Conservation (phyloP, 2,329 filamentous ascomycete species). For the Xylariaceae sp. region DNA sequence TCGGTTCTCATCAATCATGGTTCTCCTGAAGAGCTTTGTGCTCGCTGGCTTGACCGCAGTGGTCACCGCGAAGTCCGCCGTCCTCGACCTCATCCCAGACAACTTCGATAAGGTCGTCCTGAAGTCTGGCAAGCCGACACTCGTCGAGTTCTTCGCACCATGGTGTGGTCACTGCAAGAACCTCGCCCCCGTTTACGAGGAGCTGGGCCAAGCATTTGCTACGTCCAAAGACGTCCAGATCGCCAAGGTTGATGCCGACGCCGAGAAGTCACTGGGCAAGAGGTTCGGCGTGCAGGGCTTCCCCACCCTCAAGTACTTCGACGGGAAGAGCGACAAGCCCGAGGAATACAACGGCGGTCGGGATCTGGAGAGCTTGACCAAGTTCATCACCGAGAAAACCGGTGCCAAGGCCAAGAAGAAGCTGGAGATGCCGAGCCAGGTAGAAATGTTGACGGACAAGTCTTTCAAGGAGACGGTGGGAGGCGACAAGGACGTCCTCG, state of each 20-base stretch:
- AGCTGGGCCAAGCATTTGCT: constrained; percentile 70
- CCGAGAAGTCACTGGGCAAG: constrained; percentile 76
- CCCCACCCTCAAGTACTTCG: constrained; percentile 95
- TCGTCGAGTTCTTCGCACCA: constrained; percentile 96
- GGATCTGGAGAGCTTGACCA: constrained; percentile 75
- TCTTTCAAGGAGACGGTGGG: constrained; percentile 74
- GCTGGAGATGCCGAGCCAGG: constrained; percentile 62
- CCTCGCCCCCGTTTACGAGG: constrained; percentile 89
- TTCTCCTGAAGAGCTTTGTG: constrained; percentile 53
- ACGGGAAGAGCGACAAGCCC: constrained; percentile 83
- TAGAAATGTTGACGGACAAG: constrained; percentile 72
- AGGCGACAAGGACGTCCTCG: constrained; percentile 78
- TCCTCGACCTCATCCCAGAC: constrained; percentile 78
- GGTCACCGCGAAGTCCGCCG: constrained; percentile 66
- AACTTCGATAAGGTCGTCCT: constrained; percentile 92
- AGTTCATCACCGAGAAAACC: constrained; percentile 83
- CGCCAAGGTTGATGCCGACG: constrained; percentile 93
- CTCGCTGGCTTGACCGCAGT: constrained; percentile 46
- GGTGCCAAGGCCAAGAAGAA: constrained; percentile 74
- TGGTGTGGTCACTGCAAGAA: constrained; percentile 99
- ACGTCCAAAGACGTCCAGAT: constrained; percentile 69
- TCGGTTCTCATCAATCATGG: constrained; percentile 27
- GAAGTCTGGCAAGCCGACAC: constrained; percentile 85
- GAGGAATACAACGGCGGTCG: constrained; percentile 80
- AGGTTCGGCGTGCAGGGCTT: constrained; percentile 88